Conservation (phyloP, 805 yeast species). For the Candida chauliodis region DNA sequence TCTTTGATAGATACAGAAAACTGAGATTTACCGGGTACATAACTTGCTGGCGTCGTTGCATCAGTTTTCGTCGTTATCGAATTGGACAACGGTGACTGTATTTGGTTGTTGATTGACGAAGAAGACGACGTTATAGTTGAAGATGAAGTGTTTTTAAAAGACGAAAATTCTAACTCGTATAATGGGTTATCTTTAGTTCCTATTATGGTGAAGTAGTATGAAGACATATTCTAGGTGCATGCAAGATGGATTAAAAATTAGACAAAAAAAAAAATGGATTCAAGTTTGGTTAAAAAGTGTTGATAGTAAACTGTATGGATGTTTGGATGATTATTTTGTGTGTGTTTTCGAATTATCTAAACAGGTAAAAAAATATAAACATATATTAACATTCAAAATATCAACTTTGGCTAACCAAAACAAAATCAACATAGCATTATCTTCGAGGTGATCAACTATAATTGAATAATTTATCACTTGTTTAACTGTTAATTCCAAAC, state of each 20-base stretch:
- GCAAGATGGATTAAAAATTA: too few relatives aligned
- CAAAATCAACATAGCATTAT: background rate
- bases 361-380: background rate
- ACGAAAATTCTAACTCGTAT: conserved; percentile 83
- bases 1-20: conserved; percentile 73
- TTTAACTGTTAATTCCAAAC: too few relatives aligned
- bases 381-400: too few relatives aligned
- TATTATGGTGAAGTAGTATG: conserved; percentile 84
- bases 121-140: conserved; percentile 7
- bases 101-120: background rate
- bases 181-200: conserved; percentile 85
- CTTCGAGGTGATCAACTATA: too few relatives aligned
- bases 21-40: conserved; percentile 48
- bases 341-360: background rate
- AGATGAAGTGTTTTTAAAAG: conserved; percentile 42
- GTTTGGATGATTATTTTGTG: conserved; percentile 2
- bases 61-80: background rate
- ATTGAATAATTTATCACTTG: too few relatives aligned
- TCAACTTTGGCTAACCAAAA: background rate
- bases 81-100: background rate
- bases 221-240: too few relatives aligned
- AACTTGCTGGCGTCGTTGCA: background rate
- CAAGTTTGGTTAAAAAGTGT: background rate
- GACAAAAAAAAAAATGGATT: too few relatives aligned
- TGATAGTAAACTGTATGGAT: conserved; percentile 1